A percentile compares a stretch with the other conserved stretches of the same genome.
These are phyloP conservation scores for Talaromyces piceae DNA, from an alignment of 2,329 filamentous ascomycete genomes.

Conservation along the genomic window DNA sequence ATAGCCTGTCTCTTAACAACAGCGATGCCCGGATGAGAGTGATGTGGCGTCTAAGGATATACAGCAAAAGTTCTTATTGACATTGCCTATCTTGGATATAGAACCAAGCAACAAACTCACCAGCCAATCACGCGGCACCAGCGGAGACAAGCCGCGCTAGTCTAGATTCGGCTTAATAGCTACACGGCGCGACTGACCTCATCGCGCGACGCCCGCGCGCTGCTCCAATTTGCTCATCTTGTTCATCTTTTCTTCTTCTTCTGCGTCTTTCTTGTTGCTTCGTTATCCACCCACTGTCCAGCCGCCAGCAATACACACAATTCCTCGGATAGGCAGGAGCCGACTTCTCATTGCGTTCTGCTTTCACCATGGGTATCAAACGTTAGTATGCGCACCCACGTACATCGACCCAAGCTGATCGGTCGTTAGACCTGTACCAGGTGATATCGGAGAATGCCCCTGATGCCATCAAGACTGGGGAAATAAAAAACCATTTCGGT, in stretches of 20 bases:
- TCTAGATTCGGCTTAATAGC: constrained; percentile 6
- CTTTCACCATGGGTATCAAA: constrained; percentile 43
- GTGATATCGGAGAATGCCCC: constrained; percentile 89
- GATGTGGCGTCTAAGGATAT: too few relatives aligned
- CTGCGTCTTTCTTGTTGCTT: not conserved
- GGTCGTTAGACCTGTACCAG: constrained; percentile 55
- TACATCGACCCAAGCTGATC: not conserved
- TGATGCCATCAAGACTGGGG: constrained; percentile 89
- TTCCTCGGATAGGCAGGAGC: too few relatives aligned
- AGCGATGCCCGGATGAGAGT: too few relatives aligned
- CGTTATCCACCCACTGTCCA: not conserved
- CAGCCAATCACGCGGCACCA: not conserved
- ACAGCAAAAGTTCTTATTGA: too few relatives aligned
- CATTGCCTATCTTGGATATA: too few relatives aligned
- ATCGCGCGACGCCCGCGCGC: constrained; percentile 11
- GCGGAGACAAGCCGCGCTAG: constrained; percentile 1
- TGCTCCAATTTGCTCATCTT: not conserved
- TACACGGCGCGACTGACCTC: constrained; percentile 9
- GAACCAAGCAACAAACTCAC: not conserved
- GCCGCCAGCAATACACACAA: too few relatives aligned
- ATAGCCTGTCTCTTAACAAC: too few relatives aligned
- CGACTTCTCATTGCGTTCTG: not conserved
- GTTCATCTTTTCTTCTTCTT: not conserved
- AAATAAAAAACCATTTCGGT: constrained; percentile 98
- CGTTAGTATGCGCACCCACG: constrained; percentile 28